Base-by-base conservation (phyloP, 2,329 filamentous ascomycete genomes). In the Grosmannia clavigera region DNA sequence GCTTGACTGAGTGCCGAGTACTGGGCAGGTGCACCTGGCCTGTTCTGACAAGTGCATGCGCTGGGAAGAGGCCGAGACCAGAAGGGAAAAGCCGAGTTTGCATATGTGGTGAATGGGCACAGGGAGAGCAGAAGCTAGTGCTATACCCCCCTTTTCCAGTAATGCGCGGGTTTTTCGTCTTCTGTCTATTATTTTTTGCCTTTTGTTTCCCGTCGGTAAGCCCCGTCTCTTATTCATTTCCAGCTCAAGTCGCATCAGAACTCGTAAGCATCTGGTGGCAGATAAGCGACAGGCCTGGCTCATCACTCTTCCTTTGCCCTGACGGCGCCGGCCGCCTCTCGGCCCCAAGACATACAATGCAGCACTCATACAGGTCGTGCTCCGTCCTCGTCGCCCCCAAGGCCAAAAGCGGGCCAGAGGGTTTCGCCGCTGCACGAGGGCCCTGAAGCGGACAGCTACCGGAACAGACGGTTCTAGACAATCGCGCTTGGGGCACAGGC, bases 381-480 rank as follows among this genome's bases (percentile, higher is more conserved):
- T 46, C 43, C 43, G 43, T 46, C 43, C 22, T 48, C 22, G 43
- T 22, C 43, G 16, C 43, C 33, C 33, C 33, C 33, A 35, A 35
- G 33, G 29, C 29, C 29, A 31, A 31, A 3, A 31, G 29, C 29
- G 29, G 29, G 29, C 29, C 29, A 31, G 29, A 31, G 29, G 29
- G 35, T 38, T 40, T 40, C 14, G 38, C 33, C 10, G 10, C 33
- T 40, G 38, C 12, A 14, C 38, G 9, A 9, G 38, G 22, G 43
- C 43, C 43, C 43, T 48, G 48, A 50, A 25, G 6, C n/a, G 22
- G 22, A 27, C 48, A 25, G 22, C n/a, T 51, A 12, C 48, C 48
- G 48, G 48, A 51, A 55, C n/a, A 50, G 40, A 33, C 38, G 29
- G 43, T 57, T 57, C 56, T 57, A 50, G 56, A 57, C 22, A 40